Evolutionary conservation across 768 basidiomycete species (phyloP).

Genomic region (Mycena capillaripes): DNA sequence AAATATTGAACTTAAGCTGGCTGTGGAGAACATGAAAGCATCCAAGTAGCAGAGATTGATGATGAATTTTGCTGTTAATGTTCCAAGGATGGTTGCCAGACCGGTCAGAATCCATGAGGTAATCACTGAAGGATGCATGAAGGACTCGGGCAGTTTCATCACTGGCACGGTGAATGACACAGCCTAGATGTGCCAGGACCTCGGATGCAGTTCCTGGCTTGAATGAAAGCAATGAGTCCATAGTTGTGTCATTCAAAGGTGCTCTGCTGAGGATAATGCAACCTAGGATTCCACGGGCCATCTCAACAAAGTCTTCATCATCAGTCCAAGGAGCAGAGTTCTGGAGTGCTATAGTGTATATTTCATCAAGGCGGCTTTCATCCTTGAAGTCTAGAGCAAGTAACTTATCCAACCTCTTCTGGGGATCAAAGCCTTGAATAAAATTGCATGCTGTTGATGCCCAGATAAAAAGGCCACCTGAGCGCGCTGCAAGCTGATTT

Average conservation of each 20-base stretch:
- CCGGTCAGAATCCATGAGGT: neutral
- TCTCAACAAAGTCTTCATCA: neutral
- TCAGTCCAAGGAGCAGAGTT: neutral
- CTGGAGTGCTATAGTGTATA: neutral
- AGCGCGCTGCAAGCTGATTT: constrained; percentile 1
- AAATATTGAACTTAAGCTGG: constrained; percentile 8
- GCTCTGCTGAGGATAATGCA: neutral
- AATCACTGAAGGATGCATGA: too few species aligned
- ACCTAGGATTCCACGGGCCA: neutral
- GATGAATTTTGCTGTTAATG: neutral
- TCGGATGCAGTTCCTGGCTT: neutral
- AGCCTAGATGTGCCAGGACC: neutral
- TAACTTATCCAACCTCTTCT: neutral
- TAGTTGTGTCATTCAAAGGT: neutral
- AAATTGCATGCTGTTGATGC: constrained; percentile 38
- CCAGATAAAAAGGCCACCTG: constrained; percentile 43
- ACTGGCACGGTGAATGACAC: neutral
- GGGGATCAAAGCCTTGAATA: constrained; percentile 1
- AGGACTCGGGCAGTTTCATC: too few species aligned
- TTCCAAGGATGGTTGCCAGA: neutral
- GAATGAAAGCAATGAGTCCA: neutral
- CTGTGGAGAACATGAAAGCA: neutral
- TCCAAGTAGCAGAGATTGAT: neutral
- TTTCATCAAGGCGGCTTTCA: neutral
- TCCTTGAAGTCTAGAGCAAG: neutral